phyloP scores from a whole-genome alignment of 208 protist genomes.

The Paratrypanosoma confusum region DNA sequence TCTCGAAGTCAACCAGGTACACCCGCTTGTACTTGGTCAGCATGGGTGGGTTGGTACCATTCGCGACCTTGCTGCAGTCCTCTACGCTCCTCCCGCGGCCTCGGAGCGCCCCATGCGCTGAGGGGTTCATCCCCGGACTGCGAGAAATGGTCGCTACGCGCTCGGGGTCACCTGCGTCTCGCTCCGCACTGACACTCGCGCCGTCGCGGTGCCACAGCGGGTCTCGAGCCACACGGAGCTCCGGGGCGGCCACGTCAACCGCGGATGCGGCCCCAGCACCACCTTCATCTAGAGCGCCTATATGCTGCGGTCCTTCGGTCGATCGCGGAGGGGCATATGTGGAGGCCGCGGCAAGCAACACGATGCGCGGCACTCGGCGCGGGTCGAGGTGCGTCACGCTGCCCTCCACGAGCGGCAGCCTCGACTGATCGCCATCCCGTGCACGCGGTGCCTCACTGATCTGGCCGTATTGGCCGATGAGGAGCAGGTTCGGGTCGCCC shows the following conservation, averaged over 20 bases:
- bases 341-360: no score
- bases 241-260: no score
- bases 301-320: not conserved
- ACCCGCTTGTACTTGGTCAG: conserved; percentile 2
- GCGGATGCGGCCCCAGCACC: not conserved
- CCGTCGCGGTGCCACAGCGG: no score
- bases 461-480: conserved; percentile 20
- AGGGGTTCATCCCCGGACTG: no score
- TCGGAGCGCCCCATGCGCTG: not conserved
- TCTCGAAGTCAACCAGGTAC: conserved; percentile 10
- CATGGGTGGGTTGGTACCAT: not conserved
- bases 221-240: no score
- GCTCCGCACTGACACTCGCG: no score
- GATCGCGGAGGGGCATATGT: no score
- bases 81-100: not conserved
- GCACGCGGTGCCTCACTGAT: conserved; percentile 10
- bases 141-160: no score
- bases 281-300: not conserved
- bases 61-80: not conserved
- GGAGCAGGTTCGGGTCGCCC: conserved; percentile 1
- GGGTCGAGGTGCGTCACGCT: conserved; percentile 5
- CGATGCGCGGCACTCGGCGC: no score
- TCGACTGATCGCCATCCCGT: conserved; percentile 1
- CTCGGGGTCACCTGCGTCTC: no score
- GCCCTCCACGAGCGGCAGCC: conserved; percentile 16